These are phyloP conservation scores for Ophiostoma sp. DNA, from an alignment of 2,329 filamentous ascomycete genomes.

Conservation along the genomic window DNA sequence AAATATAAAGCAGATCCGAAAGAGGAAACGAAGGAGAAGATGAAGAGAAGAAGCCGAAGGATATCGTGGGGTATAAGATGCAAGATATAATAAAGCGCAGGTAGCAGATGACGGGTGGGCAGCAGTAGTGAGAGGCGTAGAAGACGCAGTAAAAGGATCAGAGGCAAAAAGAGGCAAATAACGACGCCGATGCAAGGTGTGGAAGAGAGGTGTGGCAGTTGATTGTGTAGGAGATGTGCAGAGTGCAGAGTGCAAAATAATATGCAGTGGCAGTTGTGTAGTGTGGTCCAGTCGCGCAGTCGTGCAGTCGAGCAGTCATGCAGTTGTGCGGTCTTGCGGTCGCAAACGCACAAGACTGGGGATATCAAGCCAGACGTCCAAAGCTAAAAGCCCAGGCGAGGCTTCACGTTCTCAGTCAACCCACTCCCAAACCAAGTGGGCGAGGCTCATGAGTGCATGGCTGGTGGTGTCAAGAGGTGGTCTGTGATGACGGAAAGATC, in stretches of 20 bases:
- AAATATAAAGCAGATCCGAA: background rate
- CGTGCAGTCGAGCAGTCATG: background rate
- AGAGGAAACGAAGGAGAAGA: slow-evolving; percentile 14
- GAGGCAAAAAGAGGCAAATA: slow-evolving; percentile 10
- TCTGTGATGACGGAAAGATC: slow-evolving; percentile 12
- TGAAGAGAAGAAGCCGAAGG: background rate
- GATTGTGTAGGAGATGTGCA: background rate
- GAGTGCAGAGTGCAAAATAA: background rate
- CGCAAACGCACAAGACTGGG: background rate
- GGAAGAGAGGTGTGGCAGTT: background rate
- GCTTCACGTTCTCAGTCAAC: slow-evolving; percentile 8
- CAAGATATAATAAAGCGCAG: background rate
- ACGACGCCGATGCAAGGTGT: background rate
- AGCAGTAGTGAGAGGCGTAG: background rate
- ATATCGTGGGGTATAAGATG: slow-evolving; percentile 15
- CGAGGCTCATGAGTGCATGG: slow-evolving; percentile 10
- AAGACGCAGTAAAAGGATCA: background rate
- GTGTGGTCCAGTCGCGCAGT: background rate
- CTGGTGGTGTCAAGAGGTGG: slow-evolving; percentile 1
- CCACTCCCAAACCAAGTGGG: slow-evolving; percentile 12
- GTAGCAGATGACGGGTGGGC: background rate
- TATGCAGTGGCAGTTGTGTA: background rate
- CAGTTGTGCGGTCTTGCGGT: background rate
- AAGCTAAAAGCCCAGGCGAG: background rate
- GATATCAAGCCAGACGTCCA: background rate